phyloP scores from a whole-genome alignment of 305 asterid species.

The Fraxinus ornus region DNA sequence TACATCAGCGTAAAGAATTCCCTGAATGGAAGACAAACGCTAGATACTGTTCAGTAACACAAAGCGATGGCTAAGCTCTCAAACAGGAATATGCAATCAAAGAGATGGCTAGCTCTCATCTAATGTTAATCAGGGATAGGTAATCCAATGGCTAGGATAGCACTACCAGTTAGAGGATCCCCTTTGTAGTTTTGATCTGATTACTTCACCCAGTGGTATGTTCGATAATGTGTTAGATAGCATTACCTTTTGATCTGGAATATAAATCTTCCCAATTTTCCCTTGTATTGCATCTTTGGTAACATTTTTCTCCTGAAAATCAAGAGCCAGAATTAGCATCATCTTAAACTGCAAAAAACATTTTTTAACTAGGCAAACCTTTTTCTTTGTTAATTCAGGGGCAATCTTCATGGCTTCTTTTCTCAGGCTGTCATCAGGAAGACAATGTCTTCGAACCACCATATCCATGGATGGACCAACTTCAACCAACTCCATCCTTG shows the following conservation, averaged over 20 bases:
- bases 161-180: not conserved
- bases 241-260: constrained; percentile 85
- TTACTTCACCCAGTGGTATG: not conserved
- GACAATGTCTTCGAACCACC: constrained; percentile 73
- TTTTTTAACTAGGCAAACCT: constrained; percentile 45
- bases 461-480: constrained; percentile 99
- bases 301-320: constrained; percentile 90
- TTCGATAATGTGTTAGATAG: not conserved
- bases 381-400: constrained; percentile 65
- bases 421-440: constrained; percentile 66
- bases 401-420: constrained; percentile 73
- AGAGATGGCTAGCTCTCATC: not conserved
- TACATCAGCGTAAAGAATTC: not conserved
- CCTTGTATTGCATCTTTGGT: constrained; percentile 71
- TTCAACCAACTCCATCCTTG: constrained; percentile 88
- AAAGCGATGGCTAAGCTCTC: not conserved
- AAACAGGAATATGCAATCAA: not conserved
- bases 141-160: not conserved
- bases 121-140: not conserved
- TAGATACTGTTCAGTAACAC: not conserved
- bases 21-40: not conserved
- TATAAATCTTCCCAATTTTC: constrained; percentile 77
- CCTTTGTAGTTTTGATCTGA: not conserved
- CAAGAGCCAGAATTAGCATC: constrained; percentile 19
- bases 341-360: constrained; percentile 4